These are phyloP conservation scores for Morella rubra DNA, from an alignment of 306 rosid species.

Conservation along the genomic window DNA sequence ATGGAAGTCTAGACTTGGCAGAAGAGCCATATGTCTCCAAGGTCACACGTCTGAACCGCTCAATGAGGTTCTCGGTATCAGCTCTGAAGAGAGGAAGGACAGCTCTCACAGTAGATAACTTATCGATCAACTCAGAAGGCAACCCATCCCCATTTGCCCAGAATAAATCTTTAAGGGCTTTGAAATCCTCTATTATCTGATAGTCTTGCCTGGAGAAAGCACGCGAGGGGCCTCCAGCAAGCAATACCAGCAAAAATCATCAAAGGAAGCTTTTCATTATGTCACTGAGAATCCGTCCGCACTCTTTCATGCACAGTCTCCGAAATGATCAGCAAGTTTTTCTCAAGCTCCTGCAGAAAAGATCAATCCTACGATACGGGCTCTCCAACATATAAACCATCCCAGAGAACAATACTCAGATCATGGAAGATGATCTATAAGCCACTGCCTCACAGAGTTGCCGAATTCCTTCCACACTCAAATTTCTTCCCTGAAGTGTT, in stretches of 20 bases:
- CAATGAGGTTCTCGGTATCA: conserved; percentile 75
- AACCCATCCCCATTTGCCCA: conserved; percentile 96
- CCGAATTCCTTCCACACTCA: conserved; percentile 90
- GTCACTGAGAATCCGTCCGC: conserved; percentile 76
- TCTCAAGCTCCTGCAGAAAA: conserved; percentile 78
- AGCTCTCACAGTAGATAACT: conserved; percentile 62
- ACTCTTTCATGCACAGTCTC: conserved; percentile 76
- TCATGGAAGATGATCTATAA: conserved; percentile 81
- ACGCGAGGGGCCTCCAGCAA: conserved; percentile 97
- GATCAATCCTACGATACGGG: conserved; percentile 77
- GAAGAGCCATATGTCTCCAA: conserved; percentile 77
- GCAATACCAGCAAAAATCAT: conserved; percentile 87
- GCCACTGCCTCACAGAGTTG: conserved; percentile 89
- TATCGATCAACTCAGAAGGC: conserved; percentile 84
- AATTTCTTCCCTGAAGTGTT: conserved; percentile 76
- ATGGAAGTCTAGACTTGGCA: conserved; percentile 82
- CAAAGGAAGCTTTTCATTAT: conserved; percentile 96
- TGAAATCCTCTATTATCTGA: conserved; percentile 83
- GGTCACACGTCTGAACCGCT: conserved; percentile 69
- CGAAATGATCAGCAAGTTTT: conserved; percentile 55
- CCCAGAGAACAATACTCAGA: conserved; percentile 74
- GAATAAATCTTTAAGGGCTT: conserved; percentile 73
- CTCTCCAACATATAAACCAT: conserved; percentile 79
- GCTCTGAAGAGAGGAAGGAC: conserved; percentile 83
- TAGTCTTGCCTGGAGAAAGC: conserved; percentile 74